Evolutionary conservation across 2,329 filamentous ascomycete genomes (phyloP).

Genomic region (Parafenestella ontariensis): DNA sequence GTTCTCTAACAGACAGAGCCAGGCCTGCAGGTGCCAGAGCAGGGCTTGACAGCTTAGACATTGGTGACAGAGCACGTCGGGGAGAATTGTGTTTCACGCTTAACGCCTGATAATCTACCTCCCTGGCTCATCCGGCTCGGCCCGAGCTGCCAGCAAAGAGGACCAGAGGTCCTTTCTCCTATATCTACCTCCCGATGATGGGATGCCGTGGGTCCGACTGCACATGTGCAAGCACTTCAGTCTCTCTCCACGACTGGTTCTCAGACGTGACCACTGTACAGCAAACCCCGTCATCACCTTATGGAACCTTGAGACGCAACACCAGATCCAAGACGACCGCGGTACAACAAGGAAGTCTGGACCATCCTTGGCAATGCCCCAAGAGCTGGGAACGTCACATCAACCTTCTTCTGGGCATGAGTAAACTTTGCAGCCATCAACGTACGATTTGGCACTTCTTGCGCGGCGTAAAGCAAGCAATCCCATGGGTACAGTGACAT

Average conservation of each 20-base stretch:
- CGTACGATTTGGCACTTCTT: too few species aligned
- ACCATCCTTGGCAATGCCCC: not conserved
- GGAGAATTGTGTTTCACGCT: constrained; percentile 14
- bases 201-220: constrained; percentile 3
- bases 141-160: constrained; percentile 29
- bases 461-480: too few species aligned
- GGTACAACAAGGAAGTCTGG: not conserved
- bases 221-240: not conserved
- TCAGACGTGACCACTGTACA: not conserved
- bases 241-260: not conserved
- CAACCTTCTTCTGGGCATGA: not conserved
- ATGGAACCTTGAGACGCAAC: not conserved
- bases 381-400: not conserved
- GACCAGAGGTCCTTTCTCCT: not conserved
- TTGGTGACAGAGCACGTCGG: constrained; percentile 7
- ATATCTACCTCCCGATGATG: not conserved
- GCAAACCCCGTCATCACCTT: not conserved
- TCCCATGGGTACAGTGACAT: too few species aligned
- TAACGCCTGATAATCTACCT: constrained; percentile 11
- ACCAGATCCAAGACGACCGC: not conserved
- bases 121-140: constrained; percentile 29
- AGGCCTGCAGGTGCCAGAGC: not conserved
- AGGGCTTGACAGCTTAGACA: constrained; percentile 7
- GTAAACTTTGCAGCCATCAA: not conserved
- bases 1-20: not conserved